A percentile compares a stretch with the other conserved stretches of the same genome.
Evolutionary conservation across 2,329 filamentous ascomycete genomes (phyloP).

Genomic region (Clonostachys sp.): DNA sequence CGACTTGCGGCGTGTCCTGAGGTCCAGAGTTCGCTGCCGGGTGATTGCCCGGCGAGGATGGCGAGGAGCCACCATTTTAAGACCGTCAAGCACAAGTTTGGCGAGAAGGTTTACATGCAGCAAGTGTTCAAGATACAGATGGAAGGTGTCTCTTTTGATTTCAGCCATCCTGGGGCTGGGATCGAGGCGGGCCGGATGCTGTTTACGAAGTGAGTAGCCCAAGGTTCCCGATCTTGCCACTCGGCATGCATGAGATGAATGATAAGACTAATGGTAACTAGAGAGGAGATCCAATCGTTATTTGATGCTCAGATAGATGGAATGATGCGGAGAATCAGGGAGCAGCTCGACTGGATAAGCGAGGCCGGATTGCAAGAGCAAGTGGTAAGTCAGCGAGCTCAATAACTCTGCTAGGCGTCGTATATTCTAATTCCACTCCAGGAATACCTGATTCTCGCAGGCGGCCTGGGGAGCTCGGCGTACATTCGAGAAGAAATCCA

Average conservation of each 20-base stretch:
- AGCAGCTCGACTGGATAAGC: slow-evolving; percentile 33
- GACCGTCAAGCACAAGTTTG: slow-evolving; percentile 34
- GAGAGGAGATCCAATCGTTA: slow-evolving; percentile 33
- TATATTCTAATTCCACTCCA: slow-evolving; percentile 4
- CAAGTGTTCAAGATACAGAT: slow-evolving; percentile 32
- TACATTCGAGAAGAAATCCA: slow-evolving; percentile 38
- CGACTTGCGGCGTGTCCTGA: slow-evolving; percentile 28
- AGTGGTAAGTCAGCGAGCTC: slow-evolving; percentile 20
- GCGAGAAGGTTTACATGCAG: slow-evolving; percentile 34
- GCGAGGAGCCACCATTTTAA: slow-evolving; percentile 29
- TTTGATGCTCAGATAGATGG: slow-evolving; percentile 35
- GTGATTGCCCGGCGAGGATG: slow-evolving; percentile 27
- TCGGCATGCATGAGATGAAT: too few species aligned
- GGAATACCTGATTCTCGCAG: slow-evolving; percentile 37
- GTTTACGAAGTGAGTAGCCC: slow-evolving; percentile 25
- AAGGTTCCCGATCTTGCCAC: not conserved
- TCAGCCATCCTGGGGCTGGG: slow-evolving; percentile 26
- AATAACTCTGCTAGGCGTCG: not conserved
- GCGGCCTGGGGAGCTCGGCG: slow-evolving; percentile 37
- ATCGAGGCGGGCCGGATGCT: slow-evolving; percentile 34
- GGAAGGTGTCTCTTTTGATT: slow-evolving; percentile 34
- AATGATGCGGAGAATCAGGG: slow-evolving; percentile 28
- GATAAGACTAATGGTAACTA: slow-evolving; percentile 6
- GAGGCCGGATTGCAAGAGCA: slow-evolving; percentile 20
- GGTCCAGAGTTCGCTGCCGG: slow-evolving; percentile 22